Evolutionary conservation across 805 yeast genomes (phyloP).

Genomic region (Ogataea wickerhamii): DNA sequence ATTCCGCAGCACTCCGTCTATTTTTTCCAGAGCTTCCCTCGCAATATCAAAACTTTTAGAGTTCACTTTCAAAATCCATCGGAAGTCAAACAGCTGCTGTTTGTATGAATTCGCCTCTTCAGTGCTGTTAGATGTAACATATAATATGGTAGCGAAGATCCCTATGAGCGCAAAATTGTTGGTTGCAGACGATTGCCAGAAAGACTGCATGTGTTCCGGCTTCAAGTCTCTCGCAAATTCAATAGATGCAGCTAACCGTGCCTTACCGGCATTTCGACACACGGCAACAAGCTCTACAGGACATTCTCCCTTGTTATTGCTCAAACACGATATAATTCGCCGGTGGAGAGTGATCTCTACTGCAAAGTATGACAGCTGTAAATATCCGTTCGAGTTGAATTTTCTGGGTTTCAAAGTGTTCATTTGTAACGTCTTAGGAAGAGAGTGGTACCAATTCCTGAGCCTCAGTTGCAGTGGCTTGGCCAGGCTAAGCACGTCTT

Average conservation of each 20-base stretch:
- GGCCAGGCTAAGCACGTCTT: slow-evolving; percentile 67
- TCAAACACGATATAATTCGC: slow-evolving; percentile 59
- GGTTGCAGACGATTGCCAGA: slow-evolving; percentile 85
- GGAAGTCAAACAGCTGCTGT: slow-evolving; percentile 68
- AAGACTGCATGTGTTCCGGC: slow-evolving; percentile 80
- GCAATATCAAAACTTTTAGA: slow-evolving; percentile 78
- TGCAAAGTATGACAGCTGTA: slow-evolving; percentile 83
- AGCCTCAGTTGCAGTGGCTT: slow-evolving; percentile 74
- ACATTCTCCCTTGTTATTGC: slow-evolving; percentile 30
- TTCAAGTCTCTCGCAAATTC: slow-evolving; percentile 73
- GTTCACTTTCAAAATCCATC: slow-evolving; percentile 71
- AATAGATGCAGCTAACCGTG: slow-evolving; percentile 76
- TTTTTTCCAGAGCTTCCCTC: slow-evolving; percentile 63
- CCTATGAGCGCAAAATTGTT: slow-evolving; percentile 80
- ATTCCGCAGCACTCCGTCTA: slow-evolving; percentile 68
- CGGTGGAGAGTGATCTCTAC: slow-evolving; percentile 86
- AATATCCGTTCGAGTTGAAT: slow-evolving; percentile 69
- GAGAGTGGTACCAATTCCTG: slow-evolving; percentile 73
- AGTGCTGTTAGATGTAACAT: slow-evolving; percentile 56
- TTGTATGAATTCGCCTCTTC: slow-evolving; percentile 65
- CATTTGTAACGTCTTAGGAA: slow-evolving; percentile 65
- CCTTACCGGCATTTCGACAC: slow-evolving; percentile 81
- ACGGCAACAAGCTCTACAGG: slow-evolving; percentile 57
- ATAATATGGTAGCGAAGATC: slow-evolving; percentile 79
- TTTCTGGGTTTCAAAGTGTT: slow-evolving; percentile 54